Percentiles rank a stretch among this genome's conserved stretches.
Conservation (phyloP, 1,284 basidiomycete genomes). For the Puccinia triticina region DNA sequence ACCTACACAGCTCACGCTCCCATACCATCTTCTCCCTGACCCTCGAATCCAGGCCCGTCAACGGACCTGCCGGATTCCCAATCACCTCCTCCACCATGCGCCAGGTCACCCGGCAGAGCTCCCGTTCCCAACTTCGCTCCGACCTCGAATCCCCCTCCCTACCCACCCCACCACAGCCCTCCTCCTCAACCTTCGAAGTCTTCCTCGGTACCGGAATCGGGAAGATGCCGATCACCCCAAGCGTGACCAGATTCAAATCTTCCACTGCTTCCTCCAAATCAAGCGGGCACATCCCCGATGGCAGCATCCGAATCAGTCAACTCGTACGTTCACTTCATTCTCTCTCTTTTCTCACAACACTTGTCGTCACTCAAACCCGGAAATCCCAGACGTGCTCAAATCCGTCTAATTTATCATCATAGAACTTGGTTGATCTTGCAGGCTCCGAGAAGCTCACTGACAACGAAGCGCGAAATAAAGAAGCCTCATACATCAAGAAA, state of each 20-base stretch:
- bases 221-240: slow-evolving; percentile 41
- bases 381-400: neutral
- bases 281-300: slow-evolving; percentile 2
- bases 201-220: slow-evolving; percentile 37
- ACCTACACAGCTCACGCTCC: slow-evolving; percentile 64
- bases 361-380: neutral
- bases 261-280: slow-evolving; percentile 34
- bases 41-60: slow-evolving; percentile 39
- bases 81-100: slow-evolving; percentile 33
- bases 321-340: slow-evolving; percentile 18
- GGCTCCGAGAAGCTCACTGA: slow-evolving; percentile 66
- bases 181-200: neutral
- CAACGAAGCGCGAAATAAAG: slow-evolving; percentile 64
- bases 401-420: slow-evolving; percentile 15
- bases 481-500: slow-evolving; percentile 67
- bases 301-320: slow-evolving; percentile 45
- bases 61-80: slow-evolving; percentile 29
- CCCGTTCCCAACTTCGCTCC: neutral
- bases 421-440: slow-evolving; percentile 67
- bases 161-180: neutral
- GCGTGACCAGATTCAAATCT: slow-evolving; percentile 38
- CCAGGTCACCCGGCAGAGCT: slow-evolving; percentile 21
- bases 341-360: neutral
- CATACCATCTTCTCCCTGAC: slow-evolving; percentile 64
- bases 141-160: neutral